phyloP scores from a whole-genome alignment of 441 rosid genomes.

The Adansonia grandidieri region DNA sequence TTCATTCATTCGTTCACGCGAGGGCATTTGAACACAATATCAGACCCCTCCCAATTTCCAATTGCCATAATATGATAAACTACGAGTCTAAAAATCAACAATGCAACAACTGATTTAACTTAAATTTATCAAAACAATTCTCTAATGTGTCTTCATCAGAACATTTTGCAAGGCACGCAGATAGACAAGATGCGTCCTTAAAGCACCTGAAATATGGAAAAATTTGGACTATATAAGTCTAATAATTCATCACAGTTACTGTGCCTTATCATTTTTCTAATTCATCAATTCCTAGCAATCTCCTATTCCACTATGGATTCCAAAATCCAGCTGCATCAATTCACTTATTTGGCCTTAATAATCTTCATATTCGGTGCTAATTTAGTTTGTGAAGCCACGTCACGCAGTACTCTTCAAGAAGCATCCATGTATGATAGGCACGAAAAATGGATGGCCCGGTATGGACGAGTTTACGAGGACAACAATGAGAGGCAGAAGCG shows the following conservation, averaged over 20 bases:
- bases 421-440: slow-evolving; percentile 30
- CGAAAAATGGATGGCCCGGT: slow-evolving; percentile 34
- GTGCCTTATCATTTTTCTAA: background rate
- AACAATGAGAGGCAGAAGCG: slow-evolving; percentile 40
- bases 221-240: too few relatives aligned
- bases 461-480: slow-evolving; percentile 31
- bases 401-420: slow-evolving; percentile 16
- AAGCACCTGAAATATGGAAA: background rate
- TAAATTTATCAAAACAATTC: background rate
- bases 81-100: background rate
- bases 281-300: background rate
- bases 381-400: background rate
- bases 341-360: background rate
- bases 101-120: background rate
- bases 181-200: background rate
- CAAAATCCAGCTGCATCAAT: background rate
- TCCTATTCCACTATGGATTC: background rate
- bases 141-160: background rate
- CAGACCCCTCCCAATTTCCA: too few relatives aligned
- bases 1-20: background rate
- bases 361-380: background rate
- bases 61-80: background rate
- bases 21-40: background rate
- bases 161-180: background rate
- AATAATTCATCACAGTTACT: background rate